Conservation (phyloP, 345 rosid species). For the Erysimum cheiranthoides region DNA sequence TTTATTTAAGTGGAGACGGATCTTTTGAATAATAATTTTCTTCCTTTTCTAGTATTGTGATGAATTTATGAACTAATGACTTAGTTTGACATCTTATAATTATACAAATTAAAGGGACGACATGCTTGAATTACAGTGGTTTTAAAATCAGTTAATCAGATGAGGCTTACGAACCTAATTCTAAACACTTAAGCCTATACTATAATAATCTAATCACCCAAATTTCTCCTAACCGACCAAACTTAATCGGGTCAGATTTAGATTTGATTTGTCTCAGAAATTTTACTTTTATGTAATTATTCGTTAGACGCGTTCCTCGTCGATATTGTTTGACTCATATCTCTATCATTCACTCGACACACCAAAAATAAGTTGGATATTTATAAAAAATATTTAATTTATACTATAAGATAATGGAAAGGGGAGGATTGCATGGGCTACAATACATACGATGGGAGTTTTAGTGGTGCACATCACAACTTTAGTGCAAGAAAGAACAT, state of each 20-base stretch:
- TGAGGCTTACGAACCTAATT: not conserved
- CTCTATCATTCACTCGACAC: constrained; percentile 9
- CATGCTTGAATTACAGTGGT: not conserved
- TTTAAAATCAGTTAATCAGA: not conserved
- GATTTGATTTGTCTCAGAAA: constrained; percentile 2
- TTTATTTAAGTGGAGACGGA: no score
- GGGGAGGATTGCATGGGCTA: constrained; percentile 10
- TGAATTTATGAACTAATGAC: not conserved
- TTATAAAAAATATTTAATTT: not conserved
- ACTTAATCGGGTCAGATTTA: not conserved
- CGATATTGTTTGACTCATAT: constrained; percentile 14
- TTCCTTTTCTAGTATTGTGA: no score
- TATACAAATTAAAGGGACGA: not conserved
- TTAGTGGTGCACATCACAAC: constrained; percentile 7
- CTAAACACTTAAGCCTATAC: not conserved
- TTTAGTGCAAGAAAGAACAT: constrained; percentile 27
- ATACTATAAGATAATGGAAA: constrained; percentile 15
- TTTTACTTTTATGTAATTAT: constrained; percentile 16
- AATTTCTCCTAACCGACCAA: constrained; percentile 13
- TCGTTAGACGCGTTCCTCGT: constrained; percentile 22
- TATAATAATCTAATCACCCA: not conserved
- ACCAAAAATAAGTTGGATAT: not conserved
- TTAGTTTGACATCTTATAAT: not conserved
- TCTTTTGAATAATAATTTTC: no score
- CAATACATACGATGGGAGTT: not conserved